These are phyloP conservation scores for Sambucus nigra DNA, from an alignment of 129 eudicot species.

Conservation along the genomic window DNA sequence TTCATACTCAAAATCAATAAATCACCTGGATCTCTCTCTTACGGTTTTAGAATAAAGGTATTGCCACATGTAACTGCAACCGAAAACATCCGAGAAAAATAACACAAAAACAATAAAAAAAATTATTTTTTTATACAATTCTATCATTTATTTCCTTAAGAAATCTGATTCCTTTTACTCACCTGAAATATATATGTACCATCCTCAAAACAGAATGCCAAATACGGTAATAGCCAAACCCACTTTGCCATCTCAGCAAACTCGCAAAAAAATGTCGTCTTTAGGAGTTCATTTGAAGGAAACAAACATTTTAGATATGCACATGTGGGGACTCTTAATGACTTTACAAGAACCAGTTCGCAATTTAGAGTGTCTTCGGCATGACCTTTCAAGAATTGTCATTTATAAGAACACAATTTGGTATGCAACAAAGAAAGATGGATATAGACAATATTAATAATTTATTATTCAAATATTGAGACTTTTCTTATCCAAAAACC, in stretches of 20 bases:
- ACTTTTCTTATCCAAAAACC: no score
- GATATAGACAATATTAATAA: no score
- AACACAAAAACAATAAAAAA: background rate
- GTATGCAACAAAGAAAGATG: no score
- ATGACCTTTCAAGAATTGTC: no score
- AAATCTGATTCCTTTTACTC: slow-evolving; percentile 30
- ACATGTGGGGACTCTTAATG: background rate
- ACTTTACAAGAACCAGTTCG: no score
- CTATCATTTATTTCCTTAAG: no score
- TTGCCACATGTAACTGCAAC: slow-evolving; percentile 86
- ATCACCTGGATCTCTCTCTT: slow-evolving; percentile 75
- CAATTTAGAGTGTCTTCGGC: no score
- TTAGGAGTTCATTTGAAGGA: slow-evolving; percentile 36
- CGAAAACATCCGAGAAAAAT: slow-evolving; percentile 72
- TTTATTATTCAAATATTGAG: no score
- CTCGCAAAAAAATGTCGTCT: slow-evolving; percentile 41
- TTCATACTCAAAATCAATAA: background rate
- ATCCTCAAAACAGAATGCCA: slow-evolving; percentile 44
- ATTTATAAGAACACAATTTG: no score
- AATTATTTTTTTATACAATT: no score
- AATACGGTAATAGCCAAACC: slow-evolving; percentile 62
- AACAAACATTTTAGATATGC: background rate
- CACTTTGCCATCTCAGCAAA: slow-evolving; percentile 68
- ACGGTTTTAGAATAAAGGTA: slow-evolving; percentile 66
- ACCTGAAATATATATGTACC: slow-evolving; percentile 53